phyloP scores from a whole-genome alignment of 805 yeast genomes.

The Starmerella etchellsii region DNA sequence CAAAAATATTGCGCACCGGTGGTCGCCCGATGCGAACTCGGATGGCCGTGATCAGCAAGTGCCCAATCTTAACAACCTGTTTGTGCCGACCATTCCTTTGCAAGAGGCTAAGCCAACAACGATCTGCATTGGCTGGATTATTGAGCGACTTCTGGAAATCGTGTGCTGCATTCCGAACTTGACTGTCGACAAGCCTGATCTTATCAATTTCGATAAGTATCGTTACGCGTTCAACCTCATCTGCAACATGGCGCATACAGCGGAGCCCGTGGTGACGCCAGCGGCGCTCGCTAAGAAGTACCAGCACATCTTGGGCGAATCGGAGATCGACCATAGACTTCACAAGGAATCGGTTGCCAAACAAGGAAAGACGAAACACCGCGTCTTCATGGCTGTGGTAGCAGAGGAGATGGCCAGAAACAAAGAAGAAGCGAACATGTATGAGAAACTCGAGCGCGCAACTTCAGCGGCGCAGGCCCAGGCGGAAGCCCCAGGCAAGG shows the following conservation, averaged over 20 bases:
- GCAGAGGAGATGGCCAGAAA: conserved; percentile 40
- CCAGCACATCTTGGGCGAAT: conserved; percentile 4
- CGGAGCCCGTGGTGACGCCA: conserved; percentile 3
- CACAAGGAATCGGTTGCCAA: conserved; percentile 32
- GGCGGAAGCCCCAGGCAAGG: not conserved
- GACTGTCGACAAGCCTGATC: conserved; percentile 46
- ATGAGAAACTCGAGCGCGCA: conserved; percentile 20
- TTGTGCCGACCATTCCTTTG: conserved; percentile 23
- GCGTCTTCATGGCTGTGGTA: conserved; percentile 37
- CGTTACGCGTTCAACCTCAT: conserved; percentile 54
- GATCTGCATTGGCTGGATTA: conserved; percentile 87
- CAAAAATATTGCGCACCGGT: conserved; percentile 22
- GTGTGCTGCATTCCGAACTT: conserved; percentile 68
- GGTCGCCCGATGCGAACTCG: conserved; percentile 3
- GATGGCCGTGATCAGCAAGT: not conserved
- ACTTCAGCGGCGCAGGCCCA: not conserved
- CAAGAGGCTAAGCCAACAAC: conserved; percentile 35
- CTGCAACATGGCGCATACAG: conserved; percentile 32
- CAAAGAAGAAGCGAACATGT: conserved; percentile 39
- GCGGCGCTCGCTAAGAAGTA: conserved; percentile 7
- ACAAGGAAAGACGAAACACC: conserved; percentile 32
- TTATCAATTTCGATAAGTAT: conserved; percentile 77
- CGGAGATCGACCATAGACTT: conserved; percentile 22
- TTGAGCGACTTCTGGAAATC: conserved; percentile 65
- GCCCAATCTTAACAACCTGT: conserved; percentile 17